Conservation (phyloP, 2,329 filamentous ascomycete species). For the Taxawa tesnikishii region DNA sequence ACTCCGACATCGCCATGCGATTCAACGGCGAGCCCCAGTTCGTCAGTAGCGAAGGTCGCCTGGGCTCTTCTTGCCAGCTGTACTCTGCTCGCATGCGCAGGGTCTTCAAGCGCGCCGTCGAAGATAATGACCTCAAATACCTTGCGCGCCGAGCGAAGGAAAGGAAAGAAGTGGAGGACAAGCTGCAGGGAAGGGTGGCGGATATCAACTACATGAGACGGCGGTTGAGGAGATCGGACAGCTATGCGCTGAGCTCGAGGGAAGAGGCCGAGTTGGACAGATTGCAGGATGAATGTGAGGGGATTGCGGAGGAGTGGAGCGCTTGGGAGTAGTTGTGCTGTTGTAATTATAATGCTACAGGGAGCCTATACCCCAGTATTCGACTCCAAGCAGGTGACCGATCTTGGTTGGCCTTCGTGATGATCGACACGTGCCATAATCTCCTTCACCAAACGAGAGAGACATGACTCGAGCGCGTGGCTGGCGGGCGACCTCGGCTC, state of each 20-base stretch:
- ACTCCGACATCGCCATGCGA: slow-evolving; percentile 46
- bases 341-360: no score
- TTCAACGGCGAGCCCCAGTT: slow-evolving; percentile 51
- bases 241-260: slow-evolving; percentile 17
- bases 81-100: slow-evolving; percentile 70
- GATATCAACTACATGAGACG: slow-evolving; percentile 18
- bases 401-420: no score
- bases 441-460: no score
- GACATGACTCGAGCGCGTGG: no score
- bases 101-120: slow-evolving; percentile 56
- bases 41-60: slow-evolving; percentile 35
- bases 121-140: slow-evolving; percentile 53
- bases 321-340: slow-evolving; percentile 38
- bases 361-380: no score
- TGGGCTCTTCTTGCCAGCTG: slow-evolving; percentile 51
- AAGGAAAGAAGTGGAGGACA: slow-evolving; percentile 43
- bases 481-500: no score
- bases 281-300: slow-evolving; percentile 39
- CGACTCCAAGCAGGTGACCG: no score
- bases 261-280: slow-evolving; percentile 45
- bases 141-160: slow-evolving; percentile 51
- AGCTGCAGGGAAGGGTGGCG: slow-evolving; percentile 43
- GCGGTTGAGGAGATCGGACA: slow-evolving; percentile 26
- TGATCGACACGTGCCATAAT: no score
- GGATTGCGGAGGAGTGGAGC: slow-evolving; percentile 39